phyloP scores from a whole-genome alignment of 2,329 filamentous ascomycete genomes.

The Epichloe festucae region DNA sequence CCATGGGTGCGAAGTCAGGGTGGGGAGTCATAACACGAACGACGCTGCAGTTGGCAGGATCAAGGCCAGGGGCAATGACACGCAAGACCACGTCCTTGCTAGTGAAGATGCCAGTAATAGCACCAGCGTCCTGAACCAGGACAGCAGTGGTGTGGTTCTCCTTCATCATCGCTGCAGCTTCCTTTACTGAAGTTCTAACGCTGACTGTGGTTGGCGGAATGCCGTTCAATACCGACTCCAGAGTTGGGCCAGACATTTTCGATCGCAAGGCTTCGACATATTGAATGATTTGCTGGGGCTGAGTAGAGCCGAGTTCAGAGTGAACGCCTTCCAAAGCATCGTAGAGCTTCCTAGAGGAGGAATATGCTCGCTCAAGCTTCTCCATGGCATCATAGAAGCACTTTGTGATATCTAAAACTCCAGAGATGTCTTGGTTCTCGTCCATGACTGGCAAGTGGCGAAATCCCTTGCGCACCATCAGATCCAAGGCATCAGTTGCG shows the following conservation, averaged over 20 bases:
- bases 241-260: constrained; percentile 96
- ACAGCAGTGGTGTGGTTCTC: constrained; percentile 97
- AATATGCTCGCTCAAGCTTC: constrained; percentile 94
- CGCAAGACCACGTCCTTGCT: constrained; percentile 98
- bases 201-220: constrained; percentile 88
- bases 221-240: constrained; percentile 88
- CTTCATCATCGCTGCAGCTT: constrained; percentile 93
- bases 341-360: constrained; percentile 94
- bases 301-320: constrained; percentile 86
- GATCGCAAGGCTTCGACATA: constrained; percentile 90
- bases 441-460: constrained; percentile 98
- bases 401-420: constrained; percentile 96
- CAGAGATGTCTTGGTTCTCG: constrained; percentile 98
- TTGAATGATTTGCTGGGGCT: constrained; percentile 97
- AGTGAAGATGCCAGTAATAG: constrained; percentile 97
- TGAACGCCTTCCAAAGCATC: constrained; percentile 96
- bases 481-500: constrained; percentile 88
- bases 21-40: constrained; percentile 98
- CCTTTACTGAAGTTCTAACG: constrained; percentile 89
- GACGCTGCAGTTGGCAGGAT: constrained; percentile 90
- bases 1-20: constrained; percentile 94
- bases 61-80: constrained; percentile 91
- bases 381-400: constrained; percentile 99
- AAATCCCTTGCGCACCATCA: constrained; percentile 98
- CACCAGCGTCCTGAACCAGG: constrained; percentile 88